These are phyloP conservation scores for Moringa oleifera DNA, from an alignment of 345 rosid genomes.

Conservation along the genomic window DNA sequence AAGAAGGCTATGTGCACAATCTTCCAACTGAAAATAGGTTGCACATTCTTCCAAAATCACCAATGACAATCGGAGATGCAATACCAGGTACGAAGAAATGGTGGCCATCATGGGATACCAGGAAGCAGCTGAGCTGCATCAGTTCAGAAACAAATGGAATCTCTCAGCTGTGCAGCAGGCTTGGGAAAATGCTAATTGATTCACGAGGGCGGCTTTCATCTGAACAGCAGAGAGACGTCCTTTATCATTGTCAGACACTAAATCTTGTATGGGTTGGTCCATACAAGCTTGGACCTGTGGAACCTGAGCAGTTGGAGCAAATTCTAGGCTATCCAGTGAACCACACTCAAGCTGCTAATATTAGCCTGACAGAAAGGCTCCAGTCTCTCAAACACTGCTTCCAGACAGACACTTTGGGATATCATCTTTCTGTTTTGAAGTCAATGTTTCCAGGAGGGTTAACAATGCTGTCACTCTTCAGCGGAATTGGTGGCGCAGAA, in stretches of 20 bases:
- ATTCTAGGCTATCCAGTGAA: slow-evolving; percentile 74
- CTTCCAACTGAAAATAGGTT: slow-evolving; percentile 61
- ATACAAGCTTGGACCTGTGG: slow-evolving; percentile 41
- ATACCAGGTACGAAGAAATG: slow-evolving; percentile 63
- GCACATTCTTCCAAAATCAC: slow-evolving; percentile 48
- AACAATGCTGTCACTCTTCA: slow-evolving; percentile 66
- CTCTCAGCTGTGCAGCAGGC: slow-evolving; percentile 52
- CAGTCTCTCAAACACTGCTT: slow-evolving; percentile 50
- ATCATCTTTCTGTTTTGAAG: slow-evolving; percentile 81
- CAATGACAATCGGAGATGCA: slow-evolving; percentile 57
- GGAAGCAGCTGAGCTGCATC: slow-evolving; percentile 53
- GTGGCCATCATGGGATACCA: slow-evolving; percentile 97
- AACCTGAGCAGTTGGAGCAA: slow-evolving; percentile 61
- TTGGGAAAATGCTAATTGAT: slow-evolving; percentile 40
- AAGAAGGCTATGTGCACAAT: slow-evolving; percentile 87
- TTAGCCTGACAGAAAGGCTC: slow-evolving; percentile 42
- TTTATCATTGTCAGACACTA: slow-evolving; percentile 43
- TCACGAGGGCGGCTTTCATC: slow-evolving; percentile 46
- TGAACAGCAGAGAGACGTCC: slow-evolving; percentile 56
- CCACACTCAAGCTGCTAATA: slow-evolving; percentile 47
- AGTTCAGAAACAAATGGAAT: slow-evolving; percentile 29
- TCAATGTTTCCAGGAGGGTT: slow-evolving; percentile 58
- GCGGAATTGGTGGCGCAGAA: slow-evolving; percentile 81
- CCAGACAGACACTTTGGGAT: slow-evolving; percentile 82
- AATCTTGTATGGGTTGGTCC: slow-evolving; percentile 80